These are phyloP conservation scores for Hygrophorus pudorinus DNA, from an alignment of 768 basidiomycete species.

Conservation along the genomic window DNA sequence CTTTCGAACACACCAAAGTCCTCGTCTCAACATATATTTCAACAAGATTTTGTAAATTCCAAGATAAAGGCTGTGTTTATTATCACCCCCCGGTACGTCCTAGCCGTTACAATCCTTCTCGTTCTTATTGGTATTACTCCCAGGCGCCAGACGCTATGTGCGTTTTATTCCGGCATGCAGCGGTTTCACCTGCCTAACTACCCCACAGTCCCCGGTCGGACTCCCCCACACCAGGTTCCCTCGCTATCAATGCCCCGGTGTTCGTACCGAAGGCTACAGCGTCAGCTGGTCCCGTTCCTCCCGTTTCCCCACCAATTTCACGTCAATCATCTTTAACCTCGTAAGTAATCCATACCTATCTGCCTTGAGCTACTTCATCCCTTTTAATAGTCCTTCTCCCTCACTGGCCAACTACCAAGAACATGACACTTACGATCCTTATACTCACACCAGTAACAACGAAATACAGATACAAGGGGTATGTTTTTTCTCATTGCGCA, in stretches of 20 bases:
- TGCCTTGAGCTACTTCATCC: neutral
- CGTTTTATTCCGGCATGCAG: slow-evolving; percentile 9
- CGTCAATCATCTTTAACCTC: slow-evolving; percentile 10
- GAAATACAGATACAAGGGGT: neutral
- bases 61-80: slow-evolving; percentile 81
- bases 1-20: neutral
- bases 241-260: slow-evolving; percentile 67
- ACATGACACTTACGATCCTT: slow-evolving; percentile 16
- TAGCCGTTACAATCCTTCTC: neutral
- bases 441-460: slow-evolving; percentile 7
- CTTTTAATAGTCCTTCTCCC: slow-evolving; percentile 11
- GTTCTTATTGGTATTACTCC: slow-evolving; percentile 1
- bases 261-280: slow-evolving; percentile 61
- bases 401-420: slow-evolving; percentile 14
- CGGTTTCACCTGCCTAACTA: neutral
- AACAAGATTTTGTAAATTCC: slow-evolving; percentile 71
- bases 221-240: slow-evolving; percentile 40
- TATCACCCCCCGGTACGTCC: slow-evolving; percentile 62
- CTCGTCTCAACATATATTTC: slow-evolving; percentile 3
- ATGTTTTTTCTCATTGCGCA: neutral
- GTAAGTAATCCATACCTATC: slow-evolving; percentile 10
- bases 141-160: slow-evolving; percentile 23
- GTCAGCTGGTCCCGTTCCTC: slow-evolving; percentile 20
- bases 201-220: slow-evolving; percentile 24
- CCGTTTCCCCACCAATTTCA: slow-evolving; percentile 18